Base-by-base conservation (phyloP, 2,329 filamentous ascomycete genomes). In the Cladobotryum mycophilum region DNA sequence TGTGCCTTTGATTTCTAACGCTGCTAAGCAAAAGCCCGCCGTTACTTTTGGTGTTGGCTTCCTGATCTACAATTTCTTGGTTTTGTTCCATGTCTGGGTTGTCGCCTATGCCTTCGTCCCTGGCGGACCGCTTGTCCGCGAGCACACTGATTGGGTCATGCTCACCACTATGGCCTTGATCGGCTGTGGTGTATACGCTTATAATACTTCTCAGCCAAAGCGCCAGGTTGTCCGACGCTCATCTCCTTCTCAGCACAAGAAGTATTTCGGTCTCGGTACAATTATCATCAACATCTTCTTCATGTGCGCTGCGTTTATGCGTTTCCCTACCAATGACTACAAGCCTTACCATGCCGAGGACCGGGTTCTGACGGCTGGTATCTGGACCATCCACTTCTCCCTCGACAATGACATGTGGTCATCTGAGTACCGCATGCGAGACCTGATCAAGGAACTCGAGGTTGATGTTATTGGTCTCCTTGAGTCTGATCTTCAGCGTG, bases 371-470 rank as follows among this genome's bases (percentile, higher is more conserved):
- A 97, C 95, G 0, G 89, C 90, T 1, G 93, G 93, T 59, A 97
- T 99, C 67, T 99, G 93, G 93, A 99, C 93, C 0, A 91, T 97
- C 50, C 93, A 99, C 72, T 99, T 99, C 68, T 91, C 88, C 13
- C 82, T 99, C 17, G 93, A 99, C 71, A 97, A 99, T 61, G 88
- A 96, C 67, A 96, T 97, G 91, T 97, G 90, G 89, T 92, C 89
- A 9, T 96, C 92, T 0, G 93, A 99, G 69, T 83, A 88, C 60
- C 90, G 93, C 56, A 95, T 96, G 83, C 86, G 89, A 52, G 86
- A 96, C 72, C 76, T 95, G 13, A 85, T 96, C 69, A 84, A 89
- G 63, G 93, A 97, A 62, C 75, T 96, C n/a, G 93, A 99, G 69
- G 74, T 99, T n/a, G 93, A 99, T 64, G 89, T 99, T 5, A 80